A percentile compares a stretch with the other conserved stretches of the same genome.
Evolutionary conservation across 1,284 basidiomycete species (phyloP).

Genomic region (Psilocybe mexicana): DNA sequence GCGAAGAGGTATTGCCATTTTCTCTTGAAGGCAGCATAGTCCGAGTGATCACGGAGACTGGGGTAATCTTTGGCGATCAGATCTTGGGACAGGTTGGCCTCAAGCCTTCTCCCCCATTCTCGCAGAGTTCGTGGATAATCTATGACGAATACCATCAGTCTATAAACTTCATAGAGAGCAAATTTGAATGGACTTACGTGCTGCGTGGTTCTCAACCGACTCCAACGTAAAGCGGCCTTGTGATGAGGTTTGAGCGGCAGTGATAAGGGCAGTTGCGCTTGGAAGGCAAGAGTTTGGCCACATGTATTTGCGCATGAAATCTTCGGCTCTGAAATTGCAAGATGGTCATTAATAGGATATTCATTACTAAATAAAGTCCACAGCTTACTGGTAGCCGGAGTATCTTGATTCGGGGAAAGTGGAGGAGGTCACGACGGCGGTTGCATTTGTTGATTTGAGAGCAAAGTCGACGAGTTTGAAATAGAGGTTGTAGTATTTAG

Average conservation of each 20-base stretch:
- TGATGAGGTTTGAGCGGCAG: constrained; percentile 63
- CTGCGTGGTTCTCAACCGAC: constrained; percentile 84
- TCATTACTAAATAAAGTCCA: constrained; percentile 4
- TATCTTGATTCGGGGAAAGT: constrained; percentile 84
- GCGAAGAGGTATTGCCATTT: constrained; percentile 82
- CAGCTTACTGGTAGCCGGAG: constrained; percentile 63
- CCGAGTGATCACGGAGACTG: constrained; percentile 47
- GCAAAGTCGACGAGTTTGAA: constrained; percentile 83
- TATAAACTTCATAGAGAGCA: background rate
- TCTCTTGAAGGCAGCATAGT: constrained; percentile 65
- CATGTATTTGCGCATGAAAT: constrained; percentile 90
- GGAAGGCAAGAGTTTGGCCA: constrained; percentile 92
- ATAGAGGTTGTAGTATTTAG: constrained; percentile 72
- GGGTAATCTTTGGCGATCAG: constrained; percentile 59
- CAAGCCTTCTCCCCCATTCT: constrained; percentile 81
- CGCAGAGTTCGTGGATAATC: constrained; percentile 90
- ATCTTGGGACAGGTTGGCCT: constrained; percentile 60
- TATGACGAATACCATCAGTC: constrained; percentile 25
- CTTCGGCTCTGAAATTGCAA: constrained; percentile 58
- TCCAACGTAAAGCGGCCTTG: constrained; percentile 81
- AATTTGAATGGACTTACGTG: constrained; percentile 48
- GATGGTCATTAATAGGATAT: constrained; percentile 4
- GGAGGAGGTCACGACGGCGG: constrained; percentile 76
- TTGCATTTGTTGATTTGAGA: constrained; percentile 69
- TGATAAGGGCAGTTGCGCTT: constrained; percentile 73